Percentiles rank a stretch among this genome's conserved stretches.
Conservation (phyloP, 139 green algal genomes). For the Chlamydomonas eustigma region DNA sequence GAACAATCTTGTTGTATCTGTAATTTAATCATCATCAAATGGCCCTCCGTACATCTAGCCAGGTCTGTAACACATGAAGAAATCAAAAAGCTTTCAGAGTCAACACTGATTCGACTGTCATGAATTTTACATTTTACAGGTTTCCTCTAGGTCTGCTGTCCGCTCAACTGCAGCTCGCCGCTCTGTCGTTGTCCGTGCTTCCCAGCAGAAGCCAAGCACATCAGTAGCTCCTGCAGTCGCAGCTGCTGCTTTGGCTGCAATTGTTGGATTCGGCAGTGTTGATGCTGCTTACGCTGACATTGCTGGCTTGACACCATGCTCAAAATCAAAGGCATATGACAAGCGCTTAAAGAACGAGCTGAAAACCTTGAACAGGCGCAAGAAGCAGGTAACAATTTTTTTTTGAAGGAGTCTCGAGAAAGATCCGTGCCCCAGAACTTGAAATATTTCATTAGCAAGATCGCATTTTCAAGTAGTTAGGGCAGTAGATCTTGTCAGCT, state of each 20-base stretch:
- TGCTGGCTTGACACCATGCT: constrained; percentile 92
- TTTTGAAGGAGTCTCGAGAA: neutral
- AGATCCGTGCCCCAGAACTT: neutral
- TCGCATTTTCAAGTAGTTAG: neutral
- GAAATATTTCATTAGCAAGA: neutral
- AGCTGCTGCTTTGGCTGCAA: constrained; percentile 63
- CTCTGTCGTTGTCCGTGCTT: neutral
- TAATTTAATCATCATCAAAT: too few species aligned
- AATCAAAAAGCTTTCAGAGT: neutral
- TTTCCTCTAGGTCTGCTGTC: neutral
- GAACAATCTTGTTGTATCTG: too few species aligned
- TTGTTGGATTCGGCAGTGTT: constrained; percentile 57
- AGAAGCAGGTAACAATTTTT: constrained; percentile 67
- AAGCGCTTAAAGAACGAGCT: constrained; percentile 95
- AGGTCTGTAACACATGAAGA: neutral
- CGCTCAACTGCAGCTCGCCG: neutral
- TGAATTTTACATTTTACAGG: neutral
- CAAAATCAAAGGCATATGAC: constrained; percentile 88
- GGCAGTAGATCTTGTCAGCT: too few species aligned
- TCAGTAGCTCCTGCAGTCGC: constrained; percentile 40
- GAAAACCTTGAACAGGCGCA: constrained; percentile 77
- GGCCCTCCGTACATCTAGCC: neutral
- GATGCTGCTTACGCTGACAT: constrained; percentile 87
- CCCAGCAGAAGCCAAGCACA: neutral
- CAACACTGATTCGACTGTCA: neutral